Conservation (phyloP, 1,284 basidiomycete species). For the Neotropicomus parvogracilis region DNA sequence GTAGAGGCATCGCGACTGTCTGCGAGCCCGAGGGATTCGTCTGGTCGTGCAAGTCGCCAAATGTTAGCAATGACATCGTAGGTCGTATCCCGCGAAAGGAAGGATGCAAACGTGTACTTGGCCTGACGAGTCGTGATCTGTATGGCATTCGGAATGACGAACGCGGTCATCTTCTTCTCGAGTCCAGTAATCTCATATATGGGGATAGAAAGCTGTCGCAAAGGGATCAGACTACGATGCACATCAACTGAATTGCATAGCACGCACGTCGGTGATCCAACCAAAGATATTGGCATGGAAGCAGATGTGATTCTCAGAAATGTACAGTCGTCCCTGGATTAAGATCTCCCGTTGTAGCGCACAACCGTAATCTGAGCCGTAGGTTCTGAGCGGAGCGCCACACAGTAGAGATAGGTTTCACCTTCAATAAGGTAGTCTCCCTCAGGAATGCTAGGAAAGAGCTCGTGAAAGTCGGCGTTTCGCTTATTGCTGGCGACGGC, state of each 20-base stretch:
- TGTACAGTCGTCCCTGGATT: constrained; percentile 93
- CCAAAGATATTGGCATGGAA: constrained; percentile 99
- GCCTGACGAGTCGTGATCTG: constrained; percentile 79
- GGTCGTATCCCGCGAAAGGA: constrained; percentile 93
- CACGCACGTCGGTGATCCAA: constrained; percentile 92
- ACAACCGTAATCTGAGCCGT: constrained; percentile 87
- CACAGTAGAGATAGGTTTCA: constrained; percentile 35
- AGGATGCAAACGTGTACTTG: constrained; percentile 93
- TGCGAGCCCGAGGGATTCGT: constrained; percentile 43
- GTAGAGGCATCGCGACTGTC: constrained; percentile 23
- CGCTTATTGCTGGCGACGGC: constrained; percentile 94
- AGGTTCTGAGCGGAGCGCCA: constrained; percentile 2
- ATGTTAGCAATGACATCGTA: constrained; percentile 96
- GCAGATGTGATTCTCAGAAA: constrained; percentile 97
- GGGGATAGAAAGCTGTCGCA: constrained; percentile 76
- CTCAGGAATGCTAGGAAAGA: constrained; percentile 87
- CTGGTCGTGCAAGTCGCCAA: constrained; percentile 88
- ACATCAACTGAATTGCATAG: neutral
- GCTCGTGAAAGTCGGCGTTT: constrained; percentile 93
- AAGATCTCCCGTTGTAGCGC: constrained; percentile 95
- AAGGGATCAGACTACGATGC: constrained; percentile 9
- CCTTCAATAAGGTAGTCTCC: constrained; percentile 98
- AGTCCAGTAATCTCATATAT: constrained; percentile 88
- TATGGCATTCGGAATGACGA: constrained; percentile 98
- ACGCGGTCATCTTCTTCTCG: constrained; percentile 98